phyloP scores from a whole-genome alignment of 306 rosid genomes.

The Prunus persica region Prunus_persica_NCBIv2 NC_034013.1:13411001-13411500 shows the following conservation, averaged over 20 bases:
- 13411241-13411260: constrained; percentile 53
- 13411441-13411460: no score
- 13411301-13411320: constrained; percentile 60
- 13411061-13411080: constrained; percentile 38
- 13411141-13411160: no score
- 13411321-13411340: constrained; percentile 72
- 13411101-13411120: no score
- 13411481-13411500: no score
- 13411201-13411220: constrained; percentile 62
- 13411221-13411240: constrained; percentile 57
- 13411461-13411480: no score
- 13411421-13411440: constrained; percentile 30
- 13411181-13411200: not conserved
- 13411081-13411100: no score
- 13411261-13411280: constrained; percentile 60
- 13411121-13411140: no score
- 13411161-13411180: not conserved
- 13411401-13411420: constrained; percentile 80
- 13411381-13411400: constrained; percentile 60
- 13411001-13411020: constrained; percentile 50
- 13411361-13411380: constrained; percentile 75
- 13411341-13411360: constrained; percentile 53
- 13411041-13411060: constrained; percentile 71
- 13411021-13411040: constrained; percentile 61
- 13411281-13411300: constrained; percentile 63